phyloP scores from a whole-genome alignment of 2,329 filamentous ascomycete species.

The Fusarium chlamydosporum region DNA sequence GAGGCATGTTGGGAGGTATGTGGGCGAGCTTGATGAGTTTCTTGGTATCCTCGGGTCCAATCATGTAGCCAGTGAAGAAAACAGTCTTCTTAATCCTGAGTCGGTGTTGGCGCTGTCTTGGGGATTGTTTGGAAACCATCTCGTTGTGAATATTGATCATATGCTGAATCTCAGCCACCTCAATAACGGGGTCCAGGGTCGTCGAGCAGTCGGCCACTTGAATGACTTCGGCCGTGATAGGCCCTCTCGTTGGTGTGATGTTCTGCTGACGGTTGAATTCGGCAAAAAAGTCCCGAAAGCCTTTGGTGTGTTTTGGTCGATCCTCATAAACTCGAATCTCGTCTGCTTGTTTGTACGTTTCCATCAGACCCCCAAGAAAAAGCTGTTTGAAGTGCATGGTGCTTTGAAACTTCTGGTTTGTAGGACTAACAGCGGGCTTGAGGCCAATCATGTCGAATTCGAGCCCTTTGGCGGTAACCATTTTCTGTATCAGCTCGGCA shows the following conservation, averaged over 20 bases:
- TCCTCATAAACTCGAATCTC: conserved; percentile 85
- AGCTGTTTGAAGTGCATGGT: conserved; percentile 95
- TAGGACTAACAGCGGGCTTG: conserved; percentile 87
- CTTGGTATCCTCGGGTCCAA: conserved; percentile 78
- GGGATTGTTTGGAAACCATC: conserved; percentile 55
- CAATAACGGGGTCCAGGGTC: conserved; percentile 80
- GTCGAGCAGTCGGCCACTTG: conserved; percentile 84
- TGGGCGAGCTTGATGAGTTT: conserved; percentile 78
- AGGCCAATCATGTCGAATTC: conserved; percentile 90
- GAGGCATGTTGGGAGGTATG: conserved; percentile 72
- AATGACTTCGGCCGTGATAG: conserved; percentile 84
- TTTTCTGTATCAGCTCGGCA: conserved; percentile 82
- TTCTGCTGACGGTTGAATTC: conserved; percentile 77
- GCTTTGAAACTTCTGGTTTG: conserved; percentile 80
- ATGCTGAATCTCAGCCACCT: conserved; percentile 87
- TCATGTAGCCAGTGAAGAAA: conserved; percentile 93
- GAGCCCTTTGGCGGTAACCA: conserved; percentile 81
- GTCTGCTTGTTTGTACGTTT: conserved; percentile 86
- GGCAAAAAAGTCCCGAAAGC: conserved; percentile 86
- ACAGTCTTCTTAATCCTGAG: conserved; percentile 87
- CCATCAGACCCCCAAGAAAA: conserved; percentile 83
- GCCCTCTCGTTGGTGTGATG: conserved; percentile 67
- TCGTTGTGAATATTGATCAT: conserved; percentile 91
- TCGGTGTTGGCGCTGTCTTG: conserved; percentile 57
- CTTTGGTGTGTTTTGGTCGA: conserved; percentile 76